Evolutionary conservation across 805 yeast species (phyloP).

Genomic region (Schwanniomyces yamadae): DNA sequence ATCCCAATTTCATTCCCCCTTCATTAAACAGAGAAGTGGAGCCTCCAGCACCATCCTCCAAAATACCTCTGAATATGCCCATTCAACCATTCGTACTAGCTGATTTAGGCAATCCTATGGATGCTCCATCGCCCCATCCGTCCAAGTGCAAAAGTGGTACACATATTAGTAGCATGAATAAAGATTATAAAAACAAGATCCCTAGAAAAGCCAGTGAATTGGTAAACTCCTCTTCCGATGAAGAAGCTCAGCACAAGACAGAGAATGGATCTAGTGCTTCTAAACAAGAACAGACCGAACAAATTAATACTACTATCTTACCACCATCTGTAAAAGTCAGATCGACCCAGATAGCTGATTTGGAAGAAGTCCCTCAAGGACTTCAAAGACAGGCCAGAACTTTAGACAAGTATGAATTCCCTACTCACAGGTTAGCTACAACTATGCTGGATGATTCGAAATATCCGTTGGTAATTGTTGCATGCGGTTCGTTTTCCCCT

Average conservation of each 20-base stretch:
- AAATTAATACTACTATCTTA: constrained; percentile 15
- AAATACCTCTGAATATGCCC: constrained; percentile 72
- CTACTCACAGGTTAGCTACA: constrained; percentile 79
- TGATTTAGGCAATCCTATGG: constrained; percentile 66
- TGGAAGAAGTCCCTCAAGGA: constrained; percentile 97
- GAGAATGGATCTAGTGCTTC: constrained; percentile 22
- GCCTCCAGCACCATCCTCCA: constrained; percentile 65
- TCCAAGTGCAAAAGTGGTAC: constrained; percentile 15
- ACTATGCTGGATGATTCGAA: constrained; percentile 70
- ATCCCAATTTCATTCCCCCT: constrained; percentile 88
- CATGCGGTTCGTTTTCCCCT: constrained; percentile 97
- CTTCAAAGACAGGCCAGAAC: constrained; percentile 80
- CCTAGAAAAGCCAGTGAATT: constrained; percentile 60
- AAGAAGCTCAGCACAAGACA: constrained; percentile 34
- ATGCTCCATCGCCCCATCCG: constrained; percentile 68
- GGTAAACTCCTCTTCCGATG: constrained; percentile 43
- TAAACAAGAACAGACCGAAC: constrained; percentile 1
- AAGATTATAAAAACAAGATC: constrained; percentile 37
- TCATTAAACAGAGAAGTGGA: constrained; percentile 58
- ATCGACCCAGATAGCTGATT: constrained; percentile 76
- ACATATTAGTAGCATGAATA: constrained; percentile 8
- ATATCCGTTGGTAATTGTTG: constrained; percentile 89
- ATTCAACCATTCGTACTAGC: constrained; percentile 78
- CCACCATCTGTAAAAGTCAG: constrained; percentile 47
- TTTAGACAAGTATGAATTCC: constrained; percentile 72